Conservation (phyloP, 441 rosid species). For the Melastoma candidum region DNA sequence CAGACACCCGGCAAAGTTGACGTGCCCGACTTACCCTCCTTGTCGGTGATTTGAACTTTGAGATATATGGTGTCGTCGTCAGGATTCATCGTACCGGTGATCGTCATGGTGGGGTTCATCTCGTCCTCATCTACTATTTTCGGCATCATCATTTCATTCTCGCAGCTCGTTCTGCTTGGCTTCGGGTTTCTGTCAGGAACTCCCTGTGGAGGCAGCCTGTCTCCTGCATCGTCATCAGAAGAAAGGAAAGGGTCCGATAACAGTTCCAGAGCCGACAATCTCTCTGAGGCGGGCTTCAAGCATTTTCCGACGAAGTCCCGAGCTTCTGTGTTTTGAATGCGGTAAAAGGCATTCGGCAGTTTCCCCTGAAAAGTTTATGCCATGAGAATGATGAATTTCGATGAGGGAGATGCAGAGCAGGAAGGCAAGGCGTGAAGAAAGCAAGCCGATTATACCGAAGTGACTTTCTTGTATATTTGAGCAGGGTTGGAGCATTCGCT, state of each 20-base stretch:
- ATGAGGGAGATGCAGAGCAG: no score
- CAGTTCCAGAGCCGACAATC: slow-evolving; percentile 68
- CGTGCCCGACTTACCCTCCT: slow-evolving; percentile 38
- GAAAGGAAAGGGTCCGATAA: slow-evolving; percentile 59
- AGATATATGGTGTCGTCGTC: slow-evolving; percentile 73
- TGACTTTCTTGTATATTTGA: slow-evolving; percentile 72
- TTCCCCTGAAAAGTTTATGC: slow-evolving; percentile 41
- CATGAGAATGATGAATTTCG: neutral
- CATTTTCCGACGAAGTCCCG: slow-evolving; percentile 68
- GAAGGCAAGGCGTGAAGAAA: no score
- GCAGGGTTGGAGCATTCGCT: slow-evolving; percentile 61
- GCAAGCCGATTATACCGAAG: slow-evolving; percentile 28
- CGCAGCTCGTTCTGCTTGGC: slow-evolving; percentile 21
- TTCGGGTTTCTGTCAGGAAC: slow-evolving; percentile 22
- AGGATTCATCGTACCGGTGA: slow-evolving; percentile 65
- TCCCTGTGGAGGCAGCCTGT: slow-evolving; percentile 17
- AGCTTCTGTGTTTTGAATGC: slow-evolving; percentile 54
- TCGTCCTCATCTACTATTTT: slow-evolving; percentile 24
- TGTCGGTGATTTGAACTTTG: slow-evolving; percentile 68
- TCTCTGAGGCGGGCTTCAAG: slow-evolving; percentile 47
- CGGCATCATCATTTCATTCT: slow-evolving; percentile 19
- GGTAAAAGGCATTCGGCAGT: slow-evolving; percentile 67
- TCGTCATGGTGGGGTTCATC: slow-evolving; percentile 60
- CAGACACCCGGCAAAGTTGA: neutral
- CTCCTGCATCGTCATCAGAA: slow-evolving; percentile 28